Conservation (phyloP, 257 asterid species). For the Rauvolfia tetraphylla region DNA sequence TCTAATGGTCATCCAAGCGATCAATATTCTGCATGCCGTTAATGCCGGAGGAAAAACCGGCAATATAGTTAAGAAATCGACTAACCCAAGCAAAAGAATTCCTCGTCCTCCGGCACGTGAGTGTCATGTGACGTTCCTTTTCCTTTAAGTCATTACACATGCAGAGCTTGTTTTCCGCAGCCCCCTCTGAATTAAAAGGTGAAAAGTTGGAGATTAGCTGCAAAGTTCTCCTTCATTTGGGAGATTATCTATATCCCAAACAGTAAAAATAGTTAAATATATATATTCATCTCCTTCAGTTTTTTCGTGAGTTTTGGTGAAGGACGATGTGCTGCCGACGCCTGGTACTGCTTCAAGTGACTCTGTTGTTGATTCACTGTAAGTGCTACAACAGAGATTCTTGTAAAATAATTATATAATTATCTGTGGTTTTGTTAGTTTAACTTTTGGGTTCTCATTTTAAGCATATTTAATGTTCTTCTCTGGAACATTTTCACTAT, state of each 20-base stretch:
- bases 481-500: too few species aligned
- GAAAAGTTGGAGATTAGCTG: too few species aligned
- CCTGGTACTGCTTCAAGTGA: neutral
- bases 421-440: neutral
- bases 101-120: neutral
- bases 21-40: too few species aligned
- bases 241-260: neutral
- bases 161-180: neutral
- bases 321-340: neutral
- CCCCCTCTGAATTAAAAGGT: neutral
- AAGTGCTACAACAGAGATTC: neutral
- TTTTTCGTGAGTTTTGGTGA: neutral
- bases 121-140: constrained; percentile 11
- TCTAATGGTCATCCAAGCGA: too few species aligned
- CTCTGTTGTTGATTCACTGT: neutral
- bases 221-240: neutral
- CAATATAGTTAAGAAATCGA: constrained; percentile 4
- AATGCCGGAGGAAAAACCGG: too few species aligned
- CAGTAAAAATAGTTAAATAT: too few species aligned
- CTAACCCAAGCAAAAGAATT: neutral
- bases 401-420: neutral
- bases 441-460: neutral
- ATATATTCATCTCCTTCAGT: too few species aligned
- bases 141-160: constrained; percentile 2
- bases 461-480: too few species aligned